These are phyloP conservation scores for apple (Malus domestica) DNA, from an alignment of 306 rosid genomes.

Conservation along the genomic window ASM211411v1 NC_041800.1:462501-463000, in stretches of 20 bases:
- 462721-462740: neutral
- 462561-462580: neutral
- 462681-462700: neutral
- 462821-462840: neutral
- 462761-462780: neutral
- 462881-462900: neutral
- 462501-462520: neutral
- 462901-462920: neutral
- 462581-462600: neutral
- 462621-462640: neutral
- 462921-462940: neutral
- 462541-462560: neutral
- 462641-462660: neutral
- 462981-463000: neutral
- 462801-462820: neutral
- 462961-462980: neutral
- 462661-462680: neutral
- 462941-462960: neutral
- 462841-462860: neutral
- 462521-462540: neutral
- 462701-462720: neutral
- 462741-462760: neutral
- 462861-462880: neutral
- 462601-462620: too few species aligned
- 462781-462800: neutral